Conservation (phyloP, 148 eudicot species). For the Spergularia marina region DNA sequence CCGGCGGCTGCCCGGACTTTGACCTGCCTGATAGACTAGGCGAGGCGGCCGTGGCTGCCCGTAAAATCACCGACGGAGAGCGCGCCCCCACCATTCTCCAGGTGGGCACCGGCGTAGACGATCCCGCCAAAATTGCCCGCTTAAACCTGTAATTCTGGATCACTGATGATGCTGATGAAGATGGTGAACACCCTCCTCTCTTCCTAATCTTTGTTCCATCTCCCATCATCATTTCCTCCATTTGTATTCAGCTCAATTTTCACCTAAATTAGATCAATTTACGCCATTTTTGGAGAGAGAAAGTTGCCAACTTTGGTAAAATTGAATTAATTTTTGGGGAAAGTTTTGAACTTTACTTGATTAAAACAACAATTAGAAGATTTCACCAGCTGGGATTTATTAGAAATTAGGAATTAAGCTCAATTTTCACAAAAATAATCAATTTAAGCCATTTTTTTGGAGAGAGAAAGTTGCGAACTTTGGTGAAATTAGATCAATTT, state of each 20-base stretch:
- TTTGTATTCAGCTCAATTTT: background rate
- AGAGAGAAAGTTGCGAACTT: conserved; percentile 4
- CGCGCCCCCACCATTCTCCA: conserved; percentile 62
- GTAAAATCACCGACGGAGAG: conserved; percentile 37
- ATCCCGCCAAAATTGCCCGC: conserved; percentile 69
- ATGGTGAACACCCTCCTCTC: conserved; percentile 82
- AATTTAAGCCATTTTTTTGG: conserved; percentile 9
- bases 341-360: background rate
- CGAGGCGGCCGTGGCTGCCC: conserved; percentile 38
- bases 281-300: background rate
- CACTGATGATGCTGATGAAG: conserved; percentile 77
- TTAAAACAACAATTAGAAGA: background rate
- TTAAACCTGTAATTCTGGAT: conserved; percentile 67
- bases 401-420: conserved; percentile 12
- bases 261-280: background rate
- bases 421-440: background rate
- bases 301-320: conserved; percentile 6
- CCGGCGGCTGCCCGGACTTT: conserved; percentile 39
- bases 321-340: background rate
- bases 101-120: conserved; percentile 68
- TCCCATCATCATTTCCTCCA: conserved; percentile 33
- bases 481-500: background rate
- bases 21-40: conserved; percentile 35
- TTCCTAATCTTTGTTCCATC: conserved; percentile 65
- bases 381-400: conserved; percentile 15